phyloP scores from a whole-genome alignment of 1,139 yeast species.

The Hansenula anomala region DNA sequence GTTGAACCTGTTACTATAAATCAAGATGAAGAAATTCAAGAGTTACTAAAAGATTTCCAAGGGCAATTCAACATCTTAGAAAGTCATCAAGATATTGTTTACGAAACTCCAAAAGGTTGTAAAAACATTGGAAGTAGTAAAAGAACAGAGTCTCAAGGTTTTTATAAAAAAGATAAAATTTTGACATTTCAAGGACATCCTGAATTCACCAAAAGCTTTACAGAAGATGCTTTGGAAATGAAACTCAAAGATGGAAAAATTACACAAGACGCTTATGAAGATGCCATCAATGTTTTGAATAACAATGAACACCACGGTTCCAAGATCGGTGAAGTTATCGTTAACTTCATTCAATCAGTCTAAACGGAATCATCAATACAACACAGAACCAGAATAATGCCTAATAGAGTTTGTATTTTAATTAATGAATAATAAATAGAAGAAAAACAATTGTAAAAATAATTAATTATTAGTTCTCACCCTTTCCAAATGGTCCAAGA shows the following conservation, averaged over 20 bases:
- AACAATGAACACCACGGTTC: conserved; percentile 25
- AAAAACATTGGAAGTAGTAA: conserved; percentile 48
- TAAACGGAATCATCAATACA: no score
- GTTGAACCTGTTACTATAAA: conserved; percentile 47
- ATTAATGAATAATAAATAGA: no score
- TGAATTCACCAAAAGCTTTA: conserved; percentile 51
- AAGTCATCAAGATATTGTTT: conserved; percentile 69
- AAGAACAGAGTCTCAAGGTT: conserved; percentile 62
- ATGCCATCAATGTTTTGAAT: conserved; percentile 16
- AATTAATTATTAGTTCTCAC: conserved; percentile 25
- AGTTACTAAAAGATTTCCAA: conserved; percentile 26
- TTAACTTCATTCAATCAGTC: conserved; percentile 22
- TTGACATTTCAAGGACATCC: conserved; percentile 90
- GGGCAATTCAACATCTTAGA: conserved; percentile 44
- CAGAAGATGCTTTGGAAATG: conserved; percentile 20
- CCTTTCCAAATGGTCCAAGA: conserved; percentile 38
- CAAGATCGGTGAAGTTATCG: conserved; percentile 25
- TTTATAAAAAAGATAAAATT: conserved; percentile 39
- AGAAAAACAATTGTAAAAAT: no score
- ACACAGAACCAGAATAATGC: no score
- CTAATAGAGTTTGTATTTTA: background rate
- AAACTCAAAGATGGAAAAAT: conserved; percentile 18
- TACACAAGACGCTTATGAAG: conserved; percentile 17
- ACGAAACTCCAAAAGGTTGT: conserved; percentile 40
- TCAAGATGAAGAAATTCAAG: conserved; percentile 23